A percentile compares a stretch with the other conserved stretches of the same genome.
Evolutionary conservation across 768 basidiomycete species (phyloP).

Genomic region (Panaeolus cyanescens): DNA sequence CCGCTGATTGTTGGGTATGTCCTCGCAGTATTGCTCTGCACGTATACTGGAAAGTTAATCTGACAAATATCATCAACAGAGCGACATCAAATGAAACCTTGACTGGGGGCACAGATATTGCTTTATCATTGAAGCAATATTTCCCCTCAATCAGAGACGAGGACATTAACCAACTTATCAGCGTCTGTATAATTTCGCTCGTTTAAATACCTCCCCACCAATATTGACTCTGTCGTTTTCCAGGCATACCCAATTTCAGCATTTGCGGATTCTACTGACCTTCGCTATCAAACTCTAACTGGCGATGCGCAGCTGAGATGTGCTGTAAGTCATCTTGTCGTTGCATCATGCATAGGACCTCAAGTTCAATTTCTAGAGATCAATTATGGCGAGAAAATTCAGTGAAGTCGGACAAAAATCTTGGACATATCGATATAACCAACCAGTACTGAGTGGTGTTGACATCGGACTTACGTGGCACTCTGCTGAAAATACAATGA

Average conservation of each 20-base stretch:
- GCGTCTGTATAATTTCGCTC: conserved; percentile 17
- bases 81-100: conserved; percentile 64
- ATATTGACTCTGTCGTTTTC: conserved; percentile 1
- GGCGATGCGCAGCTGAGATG: conserved; percentile 54
- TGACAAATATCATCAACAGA: conserved; percentile 20
- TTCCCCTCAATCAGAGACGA: conserved; percentile 46
- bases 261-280: conserved; percentile 42
- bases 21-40: neutral
- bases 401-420: conserved; percentile 31
- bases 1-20: conserved; percentile 61
- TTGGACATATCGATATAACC: conserved; percentile 64
- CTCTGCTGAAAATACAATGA: conserved; percentile 69
- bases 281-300: conserved; percentile 46
- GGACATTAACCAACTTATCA: conserved; percentile 39
- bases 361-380: conserved; percentile 29
- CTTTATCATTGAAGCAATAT: conserved; percentile 35
- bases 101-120: conserved; percentile 39
- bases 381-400: conserved; percentile 46
- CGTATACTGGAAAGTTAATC: neutral
- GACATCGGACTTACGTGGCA: conserved; percentile 36
- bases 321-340: conserved; percentile 43
- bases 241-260: conserved; percentile 44
- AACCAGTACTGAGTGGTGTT: conserved; percentile 35
- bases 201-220: neutral
- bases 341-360: neutral